Evolutionary conservation across 495 filamentous ascomycete genomes (phyloP).

Genomic region (Trichoderma gamsii): DNA sequence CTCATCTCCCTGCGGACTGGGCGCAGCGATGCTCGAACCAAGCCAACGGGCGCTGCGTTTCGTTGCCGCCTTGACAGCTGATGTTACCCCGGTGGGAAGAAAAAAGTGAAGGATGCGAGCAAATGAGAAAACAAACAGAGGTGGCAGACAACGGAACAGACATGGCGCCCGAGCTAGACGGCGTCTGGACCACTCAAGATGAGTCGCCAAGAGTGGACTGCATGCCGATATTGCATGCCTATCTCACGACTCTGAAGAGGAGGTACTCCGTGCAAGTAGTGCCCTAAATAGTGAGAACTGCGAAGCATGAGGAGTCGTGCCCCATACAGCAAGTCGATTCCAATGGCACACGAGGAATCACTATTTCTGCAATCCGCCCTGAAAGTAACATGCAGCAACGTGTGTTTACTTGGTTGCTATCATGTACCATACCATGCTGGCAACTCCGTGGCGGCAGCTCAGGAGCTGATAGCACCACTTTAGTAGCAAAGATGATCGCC

Average conservation of each 20-base stretch:
- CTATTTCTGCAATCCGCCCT: too few species aligned
- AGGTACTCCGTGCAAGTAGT: neutral
- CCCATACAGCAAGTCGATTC: too few species aligned
- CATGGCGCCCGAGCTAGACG: neutral
- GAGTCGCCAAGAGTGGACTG: neutral
- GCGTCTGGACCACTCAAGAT: neutral
- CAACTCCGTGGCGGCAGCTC: neutral
- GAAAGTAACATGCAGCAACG: too few species aligned
- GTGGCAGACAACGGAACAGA: neutral
- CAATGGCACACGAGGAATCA: too few species aligned
- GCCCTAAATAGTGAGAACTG: too few species aligned
- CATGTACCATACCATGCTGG: neutral
- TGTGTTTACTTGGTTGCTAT: too few species aligned
- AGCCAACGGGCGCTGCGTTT: constrained; percentile 2
- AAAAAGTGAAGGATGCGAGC: neutral
- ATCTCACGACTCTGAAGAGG: neutral
- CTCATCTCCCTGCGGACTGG: constrained; percentile 5
- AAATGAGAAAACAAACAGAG: neutral
- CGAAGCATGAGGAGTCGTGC: too few species aligned
- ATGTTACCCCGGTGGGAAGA: neutral
- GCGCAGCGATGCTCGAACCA: constrained; percentile 7
- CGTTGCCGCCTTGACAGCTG: constrained; percentile 1
- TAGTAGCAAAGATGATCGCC: neutral
- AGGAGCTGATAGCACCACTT: neutral
- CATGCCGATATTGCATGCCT: constrained; percentile 3